These are phyloP conservation scores for Stentor coeruleus DNA, from an alignment of 73 alveolate species.

Conservation along the genomic window DNA sequence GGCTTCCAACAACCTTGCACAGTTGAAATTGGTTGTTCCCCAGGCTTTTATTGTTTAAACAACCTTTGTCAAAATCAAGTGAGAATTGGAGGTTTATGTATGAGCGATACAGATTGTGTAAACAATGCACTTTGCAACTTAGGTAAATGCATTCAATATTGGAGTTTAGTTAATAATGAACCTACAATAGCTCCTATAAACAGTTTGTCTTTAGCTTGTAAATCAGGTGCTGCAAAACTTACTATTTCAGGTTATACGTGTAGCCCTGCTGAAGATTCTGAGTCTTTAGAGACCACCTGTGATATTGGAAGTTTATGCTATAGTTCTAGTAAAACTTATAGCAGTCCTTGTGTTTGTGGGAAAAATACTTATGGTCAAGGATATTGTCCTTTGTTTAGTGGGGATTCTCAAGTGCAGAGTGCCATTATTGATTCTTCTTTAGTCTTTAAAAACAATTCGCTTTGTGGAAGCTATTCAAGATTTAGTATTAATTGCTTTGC, in stretches of 20 bases:
- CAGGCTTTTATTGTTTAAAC: not conserved
- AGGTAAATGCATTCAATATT: not conserved
- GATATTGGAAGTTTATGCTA: not conserved
- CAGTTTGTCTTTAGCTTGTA: slow-evolving; percentile 1
- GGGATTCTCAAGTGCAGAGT: slow-evolving; percentile 1
- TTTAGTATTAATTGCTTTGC: not conserved
- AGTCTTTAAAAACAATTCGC: not conserved
- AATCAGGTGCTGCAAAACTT: not conserved
- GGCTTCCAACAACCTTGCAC: not conserved
- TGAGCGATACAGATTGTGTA: not conserved
- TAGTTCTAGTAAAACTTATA: not conserved
- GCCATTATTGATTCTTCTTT: not conserved
- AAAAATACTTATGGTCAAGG: not conserved
- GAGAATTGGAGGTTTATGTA: not conserved
- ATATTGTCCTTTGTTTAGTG: slow-evolving; percentile 1
- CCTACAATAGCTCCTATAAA: not conserved
- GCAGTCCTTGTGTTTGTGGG: slow-evolving; percentile 9
- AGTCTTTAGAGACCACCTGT: not conserved
- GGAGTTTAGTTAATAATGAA: not conserved
- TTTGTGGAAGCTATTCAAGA: not conserved
- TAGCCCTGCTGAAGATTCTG: not conserved
- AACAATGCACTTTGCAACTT: not conserved
- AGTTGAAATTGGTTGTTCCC: not conserved
- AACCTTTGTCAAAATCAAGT: not conserved
- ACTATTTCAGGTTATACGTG: not conserved